A percentile compares a stretch with the other conserved stretches of the same genome.
Evolutionary conservation across 2,329 filamentous ascomycete genomes (phyloP).

Genomic region (Penicillium oxalicum): DNA sequence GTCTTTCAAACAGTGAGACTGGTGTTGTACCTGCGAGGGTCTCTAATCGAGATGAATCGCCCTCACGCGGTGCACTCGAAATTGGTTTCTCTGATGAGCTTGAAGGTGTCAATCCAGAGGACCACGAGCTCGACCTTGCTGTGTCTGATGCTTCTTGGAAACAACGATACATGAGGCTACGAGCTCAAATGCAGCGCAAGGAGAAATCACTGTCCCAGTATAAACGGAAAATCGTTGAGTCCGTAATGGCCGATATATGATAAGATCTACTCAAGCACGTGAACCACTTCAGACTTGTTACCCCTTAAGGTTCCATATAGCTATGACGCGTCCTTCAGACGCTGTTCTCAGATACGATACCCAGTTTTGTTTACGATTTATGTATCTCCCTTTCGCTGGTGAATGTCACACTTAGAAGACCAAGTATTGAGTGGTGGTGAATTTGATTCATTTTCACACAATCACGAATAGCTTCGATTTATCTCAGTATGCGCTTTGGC

Average conservation of each 20-base stretch:
- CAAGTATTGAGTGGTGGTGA: too few relatives aligned
- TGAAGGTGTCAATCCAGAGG: conserved; percentile 13
- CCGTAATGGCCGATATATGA: conserved; percentile 40
- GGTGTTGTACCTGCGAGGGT: conserved; percentile 1
- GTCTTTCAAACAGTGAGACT: conserved; percentile 17
- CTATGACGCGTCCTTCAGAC: too few relatives aligned
- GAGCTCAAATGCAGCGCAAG: conserved; percentile 35
- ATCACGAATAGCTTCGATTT: too few relatives aligned
- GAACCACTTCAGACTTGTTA: conserved; percentile 1
- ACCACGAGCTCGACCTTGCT: conserved; percentile 15
- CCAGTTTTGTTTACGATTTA: not conserved
- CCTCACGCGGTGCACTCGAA: not conserved
- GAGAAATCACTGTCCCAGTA: conserved; percentile 35
- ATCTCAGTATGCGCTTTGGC: too few relatives aligned
- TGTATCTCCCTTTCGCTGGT: too few relatives aligned
- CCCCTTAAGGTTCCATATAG: not conserved
- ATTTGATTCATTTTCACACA: too few relatives aligned
- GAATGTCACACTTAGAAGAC: too few relatives aligned
- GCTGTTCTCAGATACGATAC: not conserved
- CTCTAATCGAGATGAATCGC: conserved; percentile 4
- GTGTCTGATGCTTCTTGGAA: conserved; percentile 34
- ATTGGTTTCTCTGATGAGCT: conserved; percentile 14
- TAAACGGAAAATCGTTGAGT: conserved; percentile 39
- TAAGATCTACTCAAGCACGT: not conserved
- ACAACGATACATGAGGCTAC: conserved; percentile 34